Percentiles rank a stretch among this genome's conserved stretches.
Conservation (phyloP, 257 asterid species). For the Henckelia pumila region DNA sequence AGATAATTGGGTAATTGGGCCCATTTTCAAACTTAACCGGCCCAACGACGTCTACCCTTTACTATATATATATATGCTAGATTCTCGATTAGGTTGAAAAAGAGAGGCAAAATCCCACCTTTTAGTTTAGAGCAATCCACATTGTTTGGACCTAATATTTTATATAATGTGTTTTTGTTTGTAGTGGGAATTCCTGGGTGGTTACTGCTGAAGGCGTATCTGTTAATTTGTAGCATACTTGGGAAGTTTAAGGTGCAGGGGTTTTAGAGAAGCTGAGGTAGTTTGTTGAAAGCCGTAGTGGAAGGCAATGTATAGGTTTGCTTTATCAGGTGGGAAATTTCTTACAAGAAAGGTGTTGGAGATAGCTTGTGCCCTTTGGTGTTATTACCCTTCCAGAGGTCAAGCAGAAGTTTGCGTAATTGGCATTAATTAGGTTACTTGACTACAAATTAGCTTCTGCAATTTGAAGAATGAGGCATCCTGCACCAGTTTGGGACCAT, state of each 20-base stretch:
- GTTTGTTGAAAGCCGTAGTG: slow-evolving; percentile 30
- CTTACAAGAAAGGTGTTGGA: slow-evolving; percentile 27
- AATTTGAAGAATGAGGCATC: slow-evolving; percentile 67
- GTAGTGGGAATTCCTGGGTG: slow-evolving; percentile 24
- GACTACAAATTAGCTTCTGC: slow-evolving; percentile 23
- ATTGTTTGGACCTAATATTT: too few species aligned
- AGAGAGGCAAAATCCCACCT: too few species aligned
- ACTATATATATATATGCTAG: too few species aligned
- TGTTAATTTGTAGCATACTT: too few species aligned
- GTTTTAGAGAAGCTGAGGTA: slow-evolving; percentile 43
- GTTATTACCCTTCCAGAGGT: slow-evolving; percentile 22
- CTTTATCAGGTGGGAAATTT: slow-evolving; percentile 29
- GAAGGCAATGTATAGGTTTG: slow-evolving; percentile 33
- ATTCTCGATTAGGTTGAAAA: too few species aligned
- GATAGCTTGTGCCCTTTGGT: too few species aligned
- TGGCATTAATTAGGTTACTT: slow-evolving; percentile 10
- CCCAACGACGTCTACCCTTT: too few species aligned
- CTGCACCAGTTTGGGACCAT: slow-evolving; percentile 76
- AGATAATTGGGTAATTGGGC: too few species aligned
- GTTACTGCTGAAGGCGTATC: too few species aligned
- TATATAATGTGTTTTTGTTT: slow-evolving; percentile 35
- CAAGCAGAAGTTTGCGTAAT: slow-evolving; percentile 19
- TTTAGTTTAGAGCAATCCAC: too few species aligned
- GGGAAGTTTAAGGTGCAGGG: slow-evolving; percentile 26
- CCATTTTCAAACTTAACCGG: too few species aligned